phyloP scores from a whole-genome alignment of 257 asterid genomes.

The Penstemon davidsonii region DNA sequence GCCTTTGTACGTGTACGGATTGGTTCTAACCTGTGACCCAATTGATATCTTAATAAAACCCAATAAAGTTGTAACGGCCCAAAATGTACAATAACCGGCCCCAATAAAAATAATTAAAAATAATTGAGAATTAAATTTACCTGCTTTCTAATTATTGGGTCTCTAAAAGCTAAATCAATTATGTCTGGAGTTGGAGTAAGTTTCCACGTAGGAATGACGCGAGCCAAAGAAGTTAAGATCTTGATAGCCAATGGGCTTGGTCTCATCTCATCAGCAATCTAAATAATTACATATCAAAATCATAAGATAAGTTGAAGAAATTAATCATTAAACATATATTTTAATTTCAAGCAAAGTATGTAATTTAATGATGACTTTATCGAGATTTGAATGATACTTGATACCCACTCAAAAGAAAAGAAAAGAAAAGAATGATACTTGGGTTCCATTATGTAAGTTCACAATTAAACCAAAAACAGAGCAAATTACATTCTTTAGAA shows the following conservation, averaged over 20 bases:
- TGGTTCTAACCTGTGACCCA: constrained; percentile 60
- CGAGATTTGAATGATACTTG: too few relatives aligned
- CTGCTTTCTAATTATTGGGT: constrained; percentile 73
- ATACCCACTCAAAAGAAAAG: too few relatives aligned
- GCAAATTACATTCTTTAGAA: too few relatives aligned
- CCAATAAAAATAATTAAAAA: background rate
- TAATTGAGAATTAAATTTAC: constrained; percentile 32
- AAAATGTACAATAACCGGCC: background rate
- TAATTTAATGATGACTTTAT: too few relatives aligned
- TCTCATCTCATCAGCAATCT: constrained; percentile 76
- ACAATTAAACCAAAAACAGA: too few relatives aligned
- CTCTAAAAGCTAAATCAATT: constrained; percentile 73
- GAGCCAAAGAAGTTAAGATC: constrained; percentile 48
- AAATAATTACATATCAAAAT: constrained; percentile 7
- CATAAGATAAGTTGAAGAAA: background rate
- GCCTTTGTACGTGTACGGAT: constrained; percentile 87
- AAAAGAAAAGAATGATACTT: too few relatives aligned
- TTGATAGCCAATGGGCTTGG: constrained; percentile 64
- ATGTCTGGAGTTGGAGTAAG: constrained; percentile 83
- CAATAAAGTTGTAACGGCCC: background rate
- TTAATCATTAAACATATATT: background rate
- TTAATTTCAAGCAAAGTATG: too few relatives aligned
- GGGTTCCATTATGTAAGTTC: too few relatives aligned
- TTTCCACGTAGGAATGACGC: constrained; percentile 79
- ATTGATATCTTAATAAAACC: background rate